Evolutionary conservation across 1,284 basidiomycete genomes (phyloP), one percentile per base, ranked within the genome.

Genomic region (Macrocystidia cucumis): DNA sequence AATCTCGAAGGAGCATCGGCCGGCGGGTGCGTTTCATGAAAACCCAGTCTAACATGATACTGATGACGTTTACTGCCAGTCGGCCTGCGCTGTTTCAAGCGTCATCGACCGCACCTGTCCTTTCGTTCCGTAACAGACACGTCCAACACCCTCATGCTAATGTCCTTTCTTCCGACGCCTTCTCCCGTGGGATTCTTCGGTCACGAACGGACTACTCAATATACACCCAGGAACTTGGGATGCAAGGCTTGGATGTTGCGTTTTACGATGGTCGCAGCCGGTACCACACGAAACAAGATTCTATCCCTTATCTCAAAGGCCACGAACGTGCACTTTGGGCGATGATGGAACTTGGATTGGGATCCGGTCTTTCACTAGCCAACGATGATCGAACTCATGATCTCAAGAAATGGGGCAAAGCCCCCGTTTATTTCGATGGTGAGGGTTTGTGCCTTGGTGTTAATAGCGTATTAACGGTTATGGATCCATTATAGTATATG

Each of bases 1-100:
- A 89, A 88, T 45, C 67, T 88, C 9, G 86, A 89, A 55, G 86
- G 86, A 3, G 83, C 85, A 6, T 73, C 78, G n/a, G 67, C 78
- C 1, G 86, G 83, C 47, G 83, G 85, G 78, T 83, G n/a, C n/a
- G n/a, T n/a, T 39, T 14, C 38, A 31, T 29, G 36, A 24, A 3
- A 25, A 19, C 21, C 33, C 5, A 25, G n/a, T 17, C 17, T 4
- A 19, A 26, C 30, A 18, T 29, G 39, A 33, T 33, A 26, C 13
- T 12, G 39, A 32, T 40, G 3, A n/a, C n/a, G n/a, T n/a, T n/a
- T n/a, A n/a, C n/a, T n/a, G n/a, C n/a, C 41, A 81, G 78, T 7
- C 77, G 77, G 1, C 80, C 81, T 2, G 57, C 80, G 11, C 60
- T 84, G 21, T 82, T 85, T 55, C 74, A 80, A 5, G 64, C 73